Evolutionary conservation across 495 filamentous ascomycete genomes (phyloP).

Genomic region (Sordaria brevicollis): DNA sequence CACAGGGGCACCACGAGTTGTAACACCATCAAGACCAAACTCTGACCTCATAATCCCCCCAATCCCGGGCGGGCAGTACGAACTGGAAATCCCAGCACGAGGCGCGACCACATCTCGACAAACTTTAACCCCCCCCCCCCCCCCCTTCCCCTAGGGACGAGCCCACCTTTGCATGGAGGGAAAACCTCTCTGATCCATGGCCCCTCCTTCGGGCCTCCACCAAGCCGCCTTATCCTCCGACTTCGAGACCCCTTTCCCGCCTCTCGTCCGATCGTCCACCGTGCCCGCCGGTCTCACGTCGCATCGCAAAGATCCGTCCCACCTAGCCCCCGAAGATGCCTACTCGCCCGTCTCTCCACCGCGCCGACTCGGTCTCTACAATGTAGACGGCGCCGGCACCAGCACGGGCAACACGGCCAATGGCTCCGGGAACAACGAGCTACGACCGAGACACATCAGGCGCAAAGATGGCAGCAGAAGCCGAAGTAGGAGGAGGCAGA

Average conservation of each 20-base stretch:
- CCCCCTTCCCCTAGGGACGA: not conserved
- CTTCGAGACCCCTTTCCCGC: slow-evolving; percentile 15
- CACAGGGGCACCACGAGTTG: not conserved
- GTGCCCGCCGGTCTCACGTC: slow-evolving; percentile 23
- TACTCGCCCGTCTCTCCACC: slow-evolving; percentile 52
- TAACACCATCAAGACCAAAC: too few relatives aligned
- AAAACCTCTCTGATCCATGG: slow-evolving; percentile 15
- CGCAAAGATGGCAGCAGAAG: slow-evolving; percentile 23
- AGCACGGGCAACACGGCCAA: slow-evolving; percentile 2
- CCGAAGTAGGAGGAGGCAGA: slow-evolving; percentile 46
- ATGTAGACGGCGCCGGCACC: slow-evolving; percentile 20
- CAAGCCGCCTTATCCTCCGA: slow-evolving; percentile 19
- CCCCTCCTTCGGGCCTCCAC: slow-evolving; percentile 26
- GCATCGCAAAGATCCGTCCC: slow-evolving; percentile 37
- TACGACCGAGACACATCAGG: slow-evolving; percentile 16
- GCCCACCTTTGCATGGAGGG: slow-evolving; percentile 12
- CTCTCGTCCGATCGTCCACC: slow-evolving; percentile 31
- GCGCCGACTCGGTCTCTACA: slow-evolving; percentile 38
- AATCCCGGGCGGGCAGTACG: not conserved
- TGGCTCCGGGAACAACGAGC: slow-evolving; percentile 1
- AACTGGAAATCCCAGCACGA: not conserved
- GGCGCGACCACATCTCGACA: not conserved
- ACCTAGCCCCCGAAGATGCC: slow-evolving; percentile 76
- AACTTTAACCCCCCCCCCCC: not conserved
- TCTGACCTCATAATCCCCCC: not conserved